A percentile compares a stretch with the other conserved stretches of the same genome.
Conservation (phyloP, 371 early-diverging fungal species). For the Zychaea mexicana region DNA sequence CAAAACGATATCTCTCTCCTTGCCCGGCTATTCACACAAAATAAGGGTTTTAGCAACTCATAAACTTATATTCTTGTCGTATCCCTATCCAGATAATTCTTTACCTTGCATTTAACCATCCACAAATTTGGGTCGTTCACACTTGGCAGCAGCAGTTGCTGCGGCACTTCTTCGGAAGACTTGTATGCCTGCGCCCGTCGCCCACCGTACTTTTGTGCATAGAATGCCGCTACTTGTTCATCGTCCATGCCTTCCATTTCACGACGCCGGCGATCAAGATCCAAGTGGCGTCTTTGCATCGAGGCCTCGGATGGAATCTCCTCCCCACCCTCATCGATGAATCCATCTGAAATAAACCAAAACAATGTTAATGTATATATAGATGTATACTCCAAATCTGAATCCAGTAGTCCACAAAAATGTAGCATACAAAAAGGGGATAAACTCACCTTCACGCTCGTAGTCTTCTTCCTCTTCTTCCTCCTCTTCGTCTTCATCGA, state of each 20-base stretch:
- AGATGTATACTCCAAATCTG: background rate
- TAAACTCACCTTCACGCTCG: conserved; percentile 52
- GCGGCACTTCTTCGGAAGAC: conserved; percentile 78
- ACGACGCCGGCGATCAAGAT: conserved; percentile 70
- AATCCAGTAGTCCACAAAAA: too few species aligned
- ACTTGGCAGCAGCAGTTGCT: conserved; percentile 82
- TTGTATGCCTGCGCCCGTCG: conserved; percentile 53
- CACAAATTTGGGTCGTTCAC: conserved; percentile 93
- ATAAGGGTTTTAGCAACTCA: too few species aligned
- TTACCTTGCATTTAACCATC: conserved; percentile 87
- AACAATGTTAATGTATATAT: background rate
- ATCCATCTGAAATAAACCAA: conserved; percentile 49
- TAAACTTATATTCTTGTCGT: too few species aligned
- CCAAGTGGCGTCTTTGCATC: conserved; percentile 54
- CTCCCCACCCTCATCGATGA: conserved; percentile 73
- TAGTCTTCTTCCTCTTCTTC: conserved; percentile 71
- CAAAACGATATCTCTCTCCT: conserved; percentile 87
- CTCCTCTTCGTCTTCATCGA: conserved; percentile 72
- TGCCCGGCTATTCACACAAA: conserved; percentile 61
- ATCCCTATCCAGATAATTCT: background rate
- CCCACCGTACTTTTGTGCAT: conserved; percentile 81
- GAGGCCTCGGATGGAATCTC: conserved; percentile 64
- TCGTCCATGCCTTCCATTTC: conserved; percentile 79
- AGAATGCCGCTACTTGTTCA: conserved; percentile 80
- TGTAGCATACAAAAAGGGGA: background rate